Evolutionary conservation across 2,329 filamentous ascomycete species (phyloP), one percentile per base, ranked within the genome.

Genomic region (Botryotinia narcissicola): DNA sequence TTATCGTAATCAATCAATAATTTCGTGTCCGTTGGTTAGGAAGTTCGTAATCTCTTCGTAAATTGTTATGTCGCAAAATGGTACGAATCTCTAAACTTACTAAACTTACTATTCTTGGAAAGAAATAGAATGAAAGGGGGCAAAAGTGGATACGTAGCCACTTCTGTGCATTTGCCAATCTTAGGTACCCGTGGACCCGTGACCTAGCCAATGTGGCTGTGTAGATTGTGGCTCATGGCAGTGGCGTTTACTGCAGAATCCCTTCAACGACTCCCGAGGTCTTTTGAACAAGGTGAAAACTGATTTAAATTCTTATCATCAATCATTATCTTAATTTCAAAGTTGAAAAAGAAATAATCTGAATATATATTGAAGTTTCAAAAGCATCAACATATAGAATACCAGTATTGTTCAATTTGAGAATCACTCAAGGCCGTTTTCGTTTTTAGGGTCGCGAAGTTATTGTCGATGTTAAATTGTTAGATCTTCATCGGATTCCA

Each of bases 11-110:
- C 8, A 54, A 10, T 68, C 25, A n/a, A 68, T 68, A 40, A 40
- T 42, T 32, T 46, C 25, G 70, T 57, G 51, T 72, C n/a, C 22
- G 70, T 66, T 66, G 18, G n/a, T 72, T 67, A 18, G 22, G 46
- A 22, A 61, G 22, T 57, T 64, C n/a, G 48, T 42, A 54, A 42
- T 46, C 37, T 68, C 63, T 32, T 16, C 16, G 32, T 66, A 51
- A 54, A 51, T 67, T 67, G 44, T 67, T 51, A n/a, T 37, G 63
- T 67, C 44, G 63, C 44, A 51, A 66, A 48, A 51, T 51, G 22
- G 63, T 67, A 37, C 5, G 46, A 16, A 29, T 51, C 51, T 51
- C 16, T 57, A 57, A 42, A 32, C n/a, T 32, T 35, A 35, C 35
- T 35, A 35, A 35, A 35, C 35, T 35, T 42, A 42, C 48, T 57